These are phyloP conservation scores for Angomonas ambiguus DNA, from an alignment of 208 protist species.

Conservation along the genomic window DNA sequence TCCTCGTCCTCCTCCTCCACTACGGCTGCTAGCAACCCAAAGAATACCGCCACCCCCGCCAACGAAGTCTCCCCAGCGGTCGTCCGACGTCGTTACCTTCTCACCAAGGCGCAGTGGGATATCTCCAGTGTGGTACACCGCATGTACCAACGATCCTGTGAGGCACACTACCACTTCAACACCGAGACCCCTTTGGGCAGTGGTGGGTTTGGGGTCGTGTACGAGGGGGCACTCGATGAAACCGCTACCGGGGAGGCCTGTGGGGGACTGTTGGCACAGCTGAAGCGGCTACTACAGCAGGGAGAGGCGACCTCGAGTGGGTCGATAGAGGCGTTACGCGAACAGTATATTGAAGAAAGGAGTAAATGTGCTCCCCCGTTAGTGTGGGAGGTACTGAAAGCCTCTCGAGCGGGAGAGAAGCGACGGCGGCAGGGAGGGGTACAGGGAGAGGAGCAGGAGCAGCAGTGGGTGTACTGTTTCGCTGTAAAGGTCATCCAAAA, in stretches of 20 bases:
- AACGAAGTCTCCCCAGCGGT: no score
- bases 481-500: slow-evolving; percentile 50
- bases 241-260: neutral
- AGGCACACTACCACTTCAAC: slow-evolving; percentile 43
- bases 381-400: slow-evolving; percentile 11
- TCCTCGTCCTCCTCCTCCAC: neutral
- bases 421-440: slow-evolving; percentile 10
- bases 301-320: neutral
- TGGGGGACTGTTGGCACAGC: neutral
- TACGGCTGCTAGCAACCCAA: neutral
- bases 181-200: slow-evolving; percentile 24
- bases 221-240: slow-evolving; percentile 22
- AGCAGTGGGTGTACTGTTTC: slow-evolving; percentile 12
- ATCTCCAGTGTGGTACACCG: slow-evolving; percentile 35
- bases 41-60: no score
- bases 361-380: slow-evolving; percentile 7
- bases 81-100: slow-evolving; percentile 23
- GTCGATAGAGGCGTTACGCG: slow-evolving; percentile 5
- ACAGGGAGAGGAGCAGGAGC: neutral
- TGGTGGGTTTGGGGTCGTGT: slow-evolving; percentile 47
- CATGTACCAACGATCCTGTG: slow-evolving; percentile 41
- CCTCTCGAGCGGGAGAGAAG: slow-evolving; percentile 12
- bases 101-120: slow-evolving; percentile 36
- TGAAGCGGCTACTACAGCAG: neutral
- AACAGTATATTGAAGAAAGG: slow-evolving; percentile 3